Conservation (phyloP, 1,284 basidiomycete species). For the Cerrena zonata region DNA sequence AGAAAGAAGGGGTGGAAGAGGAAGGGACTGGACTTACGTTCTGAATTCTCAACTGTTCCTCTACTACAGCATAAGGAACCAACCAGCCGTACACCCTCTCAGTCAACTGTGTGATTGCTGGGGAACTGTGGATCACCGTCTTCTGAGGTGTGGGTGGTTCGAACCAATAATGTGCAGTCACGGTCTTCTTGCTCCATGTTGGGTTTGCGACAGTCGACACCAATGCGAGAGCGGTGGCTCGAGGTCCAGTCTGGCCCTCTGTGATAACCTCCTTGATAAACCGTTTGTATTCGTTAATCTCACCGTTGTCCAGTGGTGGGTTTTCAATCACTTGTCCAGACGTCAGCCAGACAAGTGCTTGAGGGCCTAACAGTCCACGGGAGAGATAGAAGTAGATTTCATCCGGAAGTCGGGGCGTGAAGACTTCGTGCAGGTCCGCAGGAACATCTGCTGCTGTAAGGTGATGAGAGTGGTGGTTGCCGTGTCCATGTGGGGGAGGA, state of each 20-base stretch:
- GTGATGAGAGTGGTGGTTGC: slow-evolving; percentile 56
- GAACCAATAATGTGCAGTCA: slow-evolving; percentile 75
- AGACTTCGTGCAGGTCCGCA: slow-evolving; percentile 88
- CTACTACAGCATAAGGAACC: slow-evolving; percentile 80
- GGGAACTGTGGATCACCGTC: slow-evolving; percentile 69
- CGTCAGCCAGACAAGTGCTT: slow-evolving; percentile 86
- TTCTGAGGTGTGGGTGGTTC: slow-evolving; percentile 46
- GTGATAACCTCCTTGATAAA: slow-evolving; percentile 96
- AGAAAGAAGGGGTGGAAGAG: slow-evolving; percentile 8
- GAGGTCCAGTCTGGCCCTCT: slow-evolving; percentile 84
- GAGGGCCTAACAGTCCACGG: slow-evolving; percentile 81
- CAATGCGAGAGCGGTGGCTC: slow-evolving; percentile 84
- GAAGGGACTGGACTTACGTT: slow-evolving; percentile 61
- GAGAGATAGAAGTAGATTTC: slow-evolving; percentile 96
- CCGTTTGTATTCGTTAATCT: slow-evolving; percentile 87
- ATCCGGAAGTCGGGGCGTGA: slow-evolving; percentile 91
- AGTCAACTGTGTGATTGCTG: slow-evolving; percentile 78
- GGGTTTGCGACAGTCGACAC: slow-evolving; percentile 71
- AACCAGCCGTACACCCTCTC: slow-evolving; percentile 91
- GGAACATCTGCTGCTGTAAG: slow-evolving; percentile 85
- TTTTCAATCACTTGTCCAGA: slow-evolving; percentile 80
- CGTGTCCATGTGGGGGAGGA: slow-evolving; percentile 42
- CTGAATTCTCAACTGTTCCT: slow-evolving; percentile 92
- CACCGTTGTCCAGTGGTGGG: slow-evolving; percentile 90
- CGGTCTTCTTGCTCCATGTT: slow-evolving; percentile 76